Base-by-base conservation (phyloP, 345 rosid species). In the Boechera divaricarpa region DNA sequence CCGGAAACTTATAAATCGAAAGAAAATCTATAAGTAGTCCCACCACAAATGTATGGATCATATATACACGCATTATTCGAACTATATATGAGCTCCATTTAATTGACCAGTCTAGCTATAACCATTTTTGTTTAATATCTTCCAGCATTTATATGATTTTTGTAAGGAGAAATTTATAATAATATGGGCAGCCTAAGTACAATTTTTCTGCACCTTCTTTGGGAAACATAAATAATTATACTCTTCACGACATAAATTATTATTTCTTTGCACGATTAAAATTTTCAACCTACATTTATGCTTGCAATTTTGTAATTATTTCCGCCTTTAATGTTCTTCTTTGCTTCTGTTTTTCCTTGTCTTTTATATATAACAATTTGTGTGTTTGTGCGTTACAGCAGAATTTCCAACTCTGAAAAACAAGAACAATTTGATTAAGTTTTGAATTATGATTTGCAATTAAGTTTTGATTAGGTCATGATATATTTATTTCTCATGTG, bases 231-330 rank as follows among this genome's bases (percentile, higher is more conserved):
- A 33, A 21, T 76, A 31, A 77, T 70, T 63, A 62, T 70, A 51
- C 7, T 41, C 64, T 48, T 32, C 24, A 61, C 63, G 39, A 63
- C 76, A 45, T 63, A 54, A 7, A 77, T 45, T 33, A 77, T 70
- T n/a, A 64, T 70, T 42, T 47, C 42, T 35, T 56, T 63, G 71
- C 80, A 77, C 45, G 76, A 45, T 70, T 26, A 45, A 47, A 35
- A 54, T 0, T 7, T 45, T 26, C 26, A 63, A 52, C 75, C 70
- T 35, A 53, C 41, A 77, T 7, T 61, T 47, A 63, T 70, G 47
- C 49, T 47, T 63, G 65, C 28, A 77, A 15, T 56, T 70, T 70
- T 33, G 76, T 70, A 70, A 63, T 45, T 36, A 77, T 55, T 70
- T 39, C 53, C 42, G 45, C 31, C 76, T 63, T 77, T 36, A 36